phyloP scores from a whole-genome alignment of 192 early-diverging fungal species.

The Dispira simplex region DNA sequence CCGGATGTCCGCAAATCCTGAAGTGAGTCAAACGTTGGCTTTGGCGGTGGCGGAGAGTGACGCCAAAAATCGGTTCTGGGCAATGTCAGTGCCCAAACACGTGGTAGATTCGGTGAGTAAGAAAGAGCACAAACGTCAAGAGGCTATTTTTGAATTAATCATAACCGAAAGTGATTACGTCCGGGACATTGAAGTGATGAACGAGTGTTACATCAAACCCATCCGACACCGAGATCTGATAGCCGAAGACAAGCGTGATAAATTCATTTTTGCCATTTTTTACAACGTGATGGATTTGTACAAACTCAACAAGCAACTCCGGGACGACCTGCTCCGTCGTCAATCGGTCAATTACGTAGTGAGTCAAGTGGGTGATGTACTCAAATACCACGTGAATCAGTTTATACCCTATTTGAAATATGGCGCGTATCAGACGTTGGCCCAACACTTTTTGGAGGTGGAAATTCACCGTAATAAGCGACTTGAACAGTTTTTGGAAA shows the following conservation, averaged over 20 bases:
- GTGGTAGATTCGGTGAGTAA: slow-evolving; percentile 52
- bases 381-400: slow-evolving; percentile 48
- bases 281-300: slow-evolving; percentile 54
- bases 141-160: slow-evolving; percentile 85
- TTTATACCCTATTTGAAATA: slow-evolving; percentile 75
- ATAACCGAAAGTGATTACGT: slow-evolving; percentile 88
- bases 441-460: slow-evolving; percentile 65
- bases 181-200: slow-evolving; percentile 63
- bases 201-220: slow-evolving; percentile 58
- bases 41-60: not conserved
- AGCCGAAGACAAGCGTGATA: slow-evolving; percentile 34
- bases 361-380: slow-evolving; percentile 71
- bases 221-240: slow-evolving; percentile 49
- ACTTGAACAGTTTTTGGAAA: slow-evolving; percentile 67
- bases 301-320: slow-evolving; percentile 41
- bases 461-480: slow-evolving; percentile 49
- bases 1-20: not conserved
- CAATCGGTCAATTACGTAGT: slow-evolving; percentile 57
- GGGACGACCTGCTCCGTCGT: slow-evolving; percentile 38
- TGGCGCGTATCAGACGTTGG: slow-evolving; percentile 70
- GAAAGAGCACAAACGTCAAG: slow-evolving; percentile 76
- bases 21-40: not conserved
- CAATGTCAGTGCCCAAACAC: slow-evolving; percentile 57
- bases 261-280: slow-evolving; percentile 68
- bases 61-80: slow-evolving; percentile 68